Evolutionary conservation across 1,284 basidiomycete species (phyloP).

Genomic region (Abortiporus biennis): DNA sequence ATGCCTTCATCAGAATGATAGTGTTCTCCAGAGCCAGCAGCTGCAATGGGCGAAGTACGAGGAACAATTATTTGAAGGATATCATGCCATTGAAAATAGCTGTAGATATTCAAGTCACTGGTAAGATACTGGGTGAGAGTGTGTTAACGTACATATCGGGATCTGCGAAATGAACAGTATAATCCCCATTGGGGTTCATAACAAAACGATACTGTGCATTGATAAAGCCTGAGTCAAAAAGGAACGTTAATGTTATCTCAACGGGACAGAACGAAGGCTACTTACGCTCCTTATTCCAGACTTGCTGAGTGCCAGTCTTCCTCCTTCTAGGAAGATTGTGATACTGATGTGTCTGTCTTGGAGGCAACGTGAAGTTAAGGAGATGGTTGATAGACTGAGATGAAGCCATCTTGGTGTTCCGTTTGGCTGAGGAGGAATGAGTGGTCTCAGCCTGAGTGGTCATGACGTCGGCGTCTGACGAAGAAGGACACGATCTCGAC

Average conservation of each 20-base stretch:
- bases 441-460: conserved; percentile 17
- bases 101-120: conserved; percentile 25
- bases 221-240: conserved; percentile 61
- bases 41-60: conserved; percentile 59
- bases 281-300: conserved; percentile 86
- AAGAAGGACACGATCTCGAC: conserved; percentile 21
- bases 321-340: conserved; percentile 63
- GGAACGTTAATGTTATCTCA: too few species aligned
- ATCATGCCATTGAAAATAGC: conserved; percentile 94
- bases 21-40: conserved; percentile 36
- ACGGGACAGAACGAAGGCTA: too few species aligned
- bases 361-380: conserved; percentile 82
- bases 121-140: conserved; percentile 9
- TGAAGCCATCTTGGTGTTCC: conserved; percentile 59
- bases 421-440: conserved; percentile 36
- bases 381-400: conserved; percentile 68
- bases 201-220: conserved; percentile 94
- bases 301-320: conserved; percentile 53
- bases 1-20: conserved; percentile 46
- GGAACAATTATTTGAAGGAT: conserved; percentile 94
- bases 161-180: conserved; percentile 93
- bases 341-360: conserved; percentile 57
- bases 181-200: conserved; percentile 87
- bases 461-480: conserved; percentile 25
- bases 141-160: conserved; percentile 74